Evolutionary conservation across 371 early-diverging fungal species (phyloP), one percentile per base, ranked within the genome.

Genomic region (Syncephalastrum sp.): DNA sequence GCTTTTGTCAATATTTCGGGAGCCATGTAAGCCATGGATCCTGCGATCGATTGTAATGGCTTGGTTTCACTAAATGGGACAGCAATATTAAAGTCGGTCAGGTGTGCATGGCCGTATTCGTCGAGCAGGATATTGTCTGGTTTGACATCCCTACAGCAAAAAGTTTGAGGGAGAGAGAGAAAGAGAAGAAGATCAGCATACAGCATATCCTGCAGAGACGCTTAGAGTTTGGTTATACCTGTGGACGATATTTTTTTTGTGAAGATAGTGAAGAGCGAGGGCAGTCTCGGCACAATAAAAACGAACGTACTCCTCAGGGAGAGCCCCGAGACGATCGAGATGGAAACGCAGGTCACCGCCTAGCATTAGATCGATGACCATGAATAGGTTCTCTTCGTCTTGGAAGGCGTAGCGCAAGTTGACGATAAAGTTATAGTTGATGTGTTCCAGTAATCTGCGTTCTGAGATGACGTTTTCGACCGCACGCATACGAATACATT

Each of bases 81-180:
- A 13, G 91, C 91, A 69, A 91, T 86, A 68, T 91, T 91, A 61
- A 95, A 95, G 70, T 95, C 95, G 0, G 93, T 90, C 59, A 95
- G 64, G 57, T 91, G 91, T 1, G 86, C 89, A 59, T 94, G 93
- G 27, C 95, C 95, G 21, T 81, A 67, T 57, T 80, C 83, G 57
- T 93, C 91, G 53, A 96, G 67, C 21, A 97, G 69, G 5, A 96
- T 84, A 69, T 95, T 95, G 65, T 94, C 96, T 1, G 96, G 96
- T 68, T 93, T 93, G 41, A 92, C 52, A 68, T 95, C 95, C 47
- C 94, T 81, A 65, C 17, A 10, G 5, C 3, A 12, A 1, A 3
- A 38, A 29, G 13, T 5, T 6, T 10, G 25, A 25, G 3, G 8
- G 8, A 50, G 6, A 17, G 14, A 21, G 6, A 50, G 3, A n/a